Evolutionary conservation across 768 basidiomycete genomes (phyloP), one percentile per base, ranked within the genome.

Genomic region (Boletus edulis): DNA sequence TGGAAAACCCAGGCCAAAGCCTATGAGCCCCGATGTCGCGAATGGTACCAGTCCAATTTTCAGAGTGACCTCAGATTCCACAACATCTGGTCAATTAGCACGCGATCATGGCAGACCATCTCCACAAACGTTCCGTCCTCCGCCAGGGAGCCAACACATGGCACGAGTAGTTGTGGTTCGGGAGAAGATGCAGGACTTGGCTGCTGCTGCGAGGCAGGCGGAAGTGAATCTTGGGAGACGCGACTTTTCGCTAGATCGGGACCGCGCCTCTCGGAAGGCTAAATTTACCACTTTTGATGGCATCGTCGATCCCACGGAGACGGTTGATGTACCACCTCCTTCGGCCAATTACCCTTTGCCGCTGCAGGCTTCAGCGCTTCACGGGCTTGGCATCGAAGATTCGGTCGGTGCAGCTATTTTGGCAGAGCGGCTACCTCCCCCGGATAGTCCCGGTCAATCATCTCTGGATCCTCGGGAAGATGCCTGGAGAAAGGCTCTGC

Each of bases 221-320:
- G 87, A 91, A 62, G 79, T 83, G 56, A 87, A 90, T 52, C 74
- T 91, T 66, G 85, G 85, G 62, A 66, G 75, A 32, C 81, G 82
- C 22, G 79, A 76, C 18, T 74, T 75, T 34, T 71, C 75, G 51
- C 69, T 75, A 49, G 82, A 82, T 55, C 74, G 78, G 54, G 77
- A 72, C 56, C 71, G 69, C 43, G 49, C 65, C 31, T 71, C 75
- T n/a, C 75, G 77, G 55, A 72, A 71, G 49, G 67, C 64, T 41
- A 72, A 71, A 56, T 67, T 70, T 54, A 62, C 68, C 49, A 59
- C 66, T n/a, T 68, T 78, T 58, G 79, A 83, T 64, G 75, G 84
- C 62, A 77, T 88, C 51, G 84, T 92, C 61, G 91, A 93, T 71
- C 91, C 91, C 12, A 93, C 91, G 24, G 91, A 92, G 63, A 81